Evolutionary conservation across 768 basidiomycete genomes (phyloP).

Genomic region (Sporobolomyces pararoseus): DNA sequence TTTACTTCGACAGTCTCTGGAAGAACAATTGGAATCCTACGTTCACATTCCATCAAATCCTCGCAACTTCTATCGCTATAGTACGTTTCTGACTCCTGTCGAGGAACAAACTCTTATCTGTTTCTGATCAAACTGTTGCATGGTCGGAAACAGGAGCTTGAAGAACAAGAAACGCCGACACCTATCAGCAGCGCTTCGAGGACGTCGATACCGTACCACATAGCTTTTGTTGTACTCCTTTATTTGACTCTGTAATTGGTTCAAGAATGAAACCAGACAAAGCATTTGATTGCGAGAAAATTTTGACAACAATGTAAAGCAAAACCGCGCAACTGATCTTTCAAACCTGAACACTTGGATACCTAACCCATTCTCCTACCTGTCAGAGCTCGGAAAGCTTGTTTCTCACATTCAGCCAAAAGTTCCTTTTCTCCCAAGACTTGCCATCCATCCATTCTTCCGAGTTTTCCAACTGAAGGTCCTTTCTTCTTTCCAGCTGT

Average conservation of each 20-base stretch:
- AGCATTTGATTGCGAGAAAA: no score
- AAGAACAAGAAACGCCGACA: no score
- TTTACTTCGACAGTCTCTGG: not conserved
- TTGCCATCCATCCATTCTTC: slow-evolving; percentile 35
- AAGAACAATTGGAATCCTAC: not conserved
- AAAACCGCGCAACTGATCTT: not conserved
- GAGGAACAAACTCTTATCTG: not conserved
- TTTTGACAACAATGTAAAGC: no score
- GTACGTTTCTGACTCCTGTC: not conserved
- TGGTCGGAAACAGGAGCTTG: no score
- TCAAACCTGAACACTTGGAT: not conserved
- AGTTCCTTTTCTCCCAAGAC: slow-evolving; percentile 29
- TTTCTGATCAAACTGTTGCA: not conserved
- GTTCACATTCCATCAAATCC: not conserved
- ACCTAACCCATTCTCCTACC: slow-evolving; percentile 30
- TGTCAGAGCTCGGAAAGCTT: slow-evolving; percentile 37
- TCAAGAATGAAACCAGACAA: no score
- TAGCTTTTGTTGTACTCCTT: no score
- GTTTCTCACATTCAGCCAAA: slow-evolving; percentile 23
- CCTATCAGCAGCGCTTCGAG: no score
- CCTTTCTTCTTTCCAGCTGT: not conserved
- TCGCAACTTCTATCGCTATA: not conserved
- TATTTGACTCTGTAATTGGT: no score
- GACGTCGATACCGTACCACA: no score
- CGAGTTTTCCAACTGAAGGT: not conserved